Percentiles rank a stretch among this genome's conserved stretches.
phyloP scores from a whole-genome alignment of 352 stramenopile species.

The Discostella stelligera region DNA sequence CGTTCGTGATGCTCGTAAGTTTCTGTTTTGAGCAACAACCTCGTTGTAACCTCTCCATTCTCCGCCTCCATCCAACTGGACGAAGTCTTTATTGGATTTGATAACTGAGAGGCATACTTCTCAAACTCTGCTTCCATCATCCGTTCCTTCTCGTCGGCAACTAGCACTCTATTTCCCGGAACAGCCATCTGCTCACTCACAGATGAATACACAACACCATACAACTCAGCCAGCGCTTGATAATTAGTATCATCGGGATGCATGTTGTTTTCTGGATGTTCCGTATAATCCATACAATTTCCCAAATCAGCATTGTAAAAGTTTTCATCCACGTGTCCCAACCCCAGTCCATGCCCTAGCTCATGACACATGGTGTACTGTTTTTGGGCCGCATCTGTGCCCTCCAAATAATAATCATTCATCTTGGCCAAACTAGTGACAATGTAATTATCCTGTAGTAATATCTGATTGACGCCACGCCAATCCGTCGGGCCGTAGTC shows the following conservation, averaged over 20 bases:
- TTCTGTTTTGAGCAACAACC: constrained; percentile 44
- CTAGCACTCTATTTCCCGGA: not conserved
- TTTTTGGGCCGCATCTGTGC: constrained; percentile 52
- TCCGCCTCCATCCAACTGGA: not conserved
- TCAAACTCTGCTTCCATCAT: constrained; percentile 33
- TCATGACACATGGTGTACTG: constrained; percentile 65
- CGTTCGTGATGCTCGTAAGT: constrained; percentile 46
- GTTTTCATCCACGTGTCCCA: constrained; percentile 59
- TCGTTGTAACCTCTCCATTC: not conserved
- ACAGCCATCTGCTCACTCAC: constrained; percentile 6
- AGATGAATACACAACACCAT: constrained; percentile 55
- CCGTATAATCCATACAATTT: constrained; percentile 83
- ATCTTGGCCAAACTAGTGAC: constrained; percentile 60
- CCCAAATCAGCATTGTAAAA: constrained; percentile 71
- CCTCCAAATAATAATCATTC: constrained; percentile 78
- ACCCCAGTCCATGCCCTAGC: constrained; percentile 50
- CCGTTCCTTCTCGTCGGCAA: not conserved
- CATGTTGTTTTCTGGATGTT: constrained; percentile 61
- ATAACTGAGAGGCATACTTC: constrained; percentile 25
- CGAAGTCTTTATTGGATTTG: constrained; percentile 30
- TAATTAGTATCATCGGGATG: constrained; percentile 69
- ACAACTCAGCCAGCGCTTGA: constrained; percentile 62
- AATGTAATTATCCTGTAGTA: constrained; percentile 48
- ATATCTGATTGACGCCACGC: constrained; percentile 70
- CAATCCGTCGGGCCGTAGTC: constrained; percentile 74